A percentile compares a stretch with the other conserved stretches of the same genome.
Conservation (phyloP, 2,329 filamentous ascomycete genomes). For the Botrytis deweyae region DNA sequence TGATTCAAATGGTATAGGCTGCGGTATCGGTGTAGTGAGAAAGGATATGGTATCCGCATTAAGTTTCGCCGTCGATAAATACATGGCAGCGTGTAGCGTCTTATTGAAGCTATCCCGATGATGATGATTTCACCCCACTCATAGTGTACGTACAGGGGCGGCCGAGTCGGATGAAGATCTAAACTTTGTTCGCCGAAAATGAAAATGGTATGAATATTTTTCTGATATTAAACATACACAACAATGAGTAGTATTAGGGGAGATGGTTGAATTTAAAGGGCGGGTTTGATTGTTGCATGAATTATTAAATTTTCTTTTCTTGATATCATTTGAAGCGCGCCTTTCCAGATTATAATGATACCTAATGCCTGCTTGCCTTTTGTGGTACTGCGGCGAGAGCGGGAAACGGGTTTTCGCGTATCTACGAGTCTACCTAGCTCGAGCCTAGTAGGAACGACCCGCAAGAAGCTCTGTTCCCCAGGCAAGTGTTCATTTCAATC, state of each 20-base stretch:
- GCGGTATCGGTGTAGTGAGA: conserved; percentile 20
- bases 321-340: not conserved
- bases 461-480: not conserved
- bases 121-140: conserved; percentile 29
- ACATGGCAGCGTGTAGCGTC: conserved; percentile 35
- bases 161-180: conserved; percentile 17
- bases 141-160: conserved; percentile 20
- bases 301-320: not conserved
- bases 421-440: conserved; percentile 1
- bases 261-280: not conserved
- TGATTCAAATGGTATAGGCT: conserved; percentile 1
- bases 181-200: not conserved
- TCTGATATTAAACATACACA: not conserved
- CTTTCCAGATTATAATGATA: not conserved
- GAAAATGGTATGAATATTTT: not conserved
- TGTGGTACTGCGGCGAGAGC: not conserved
- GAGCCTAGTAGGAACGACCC: not conserved
- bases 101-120: conserved; percentile 21
- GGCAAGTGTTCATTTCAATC: not conserved
- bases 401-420: conserved; percentile 4
- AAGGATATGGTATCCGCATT: conserved; percentile 28
- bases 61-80: conserved; percentile 30
- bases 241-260: not conserved
- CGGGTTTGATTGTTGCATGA: conserved; percentile 10
- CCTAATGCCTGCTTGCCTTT: not conserved